Percentiles rank a stretch among this genome's conserved stretches.
Conservation (phyloP, 768 basidiomycete species). For the Lentinula aciculospora region DNA sequence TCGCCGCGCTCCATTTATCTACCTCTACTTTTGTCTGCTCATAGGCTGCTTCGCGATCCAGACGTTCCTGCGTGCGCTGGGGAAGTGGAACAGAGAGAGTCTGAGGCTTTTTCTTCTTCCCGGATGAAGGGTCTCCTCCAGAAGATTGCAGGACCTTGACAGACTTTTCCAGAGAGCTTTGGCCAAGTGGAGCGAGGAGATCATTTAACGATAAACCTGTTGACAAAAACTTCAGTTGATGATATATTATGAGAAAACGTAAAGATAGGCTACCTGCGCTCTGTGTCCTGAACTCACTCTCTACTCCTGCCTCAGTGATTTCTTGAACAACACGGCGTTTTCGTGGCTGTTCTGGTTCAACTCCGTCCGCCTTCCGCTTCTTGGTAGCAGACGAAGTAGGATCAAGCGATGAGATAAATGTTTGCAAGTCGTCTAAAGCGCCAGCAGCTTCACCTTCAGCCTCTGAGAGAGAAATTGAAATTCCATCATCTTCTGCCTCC, state of each 20-base stretch:
- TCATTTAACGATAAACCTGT: constrained; percentile 66
- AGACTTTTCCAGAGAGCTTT: constrained; percentile 64
- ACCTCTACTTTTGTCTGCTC: constrained; percentile 90
- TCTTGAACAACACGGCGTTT: constrained; percentile 67
- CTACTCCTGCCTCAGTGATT: constrained; percentile 71
- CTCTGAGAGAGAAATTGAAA: constrained; percentile 41
- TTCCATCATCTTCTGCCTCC: constrained; percentile 41
- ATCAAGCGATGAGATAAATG: constrained; percentile 67
- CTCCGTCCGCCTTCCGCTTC: constrained; percentile 67
- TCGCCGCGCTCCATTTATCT: constrained; percentile 88
- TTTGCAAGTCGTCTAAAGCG: constrained; percentile 64
- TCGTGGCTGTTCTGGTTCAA: constrained; percentile 24
- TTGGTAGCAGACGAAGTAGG: constrained; percentile 31
- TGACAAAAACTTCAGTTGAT: no score
- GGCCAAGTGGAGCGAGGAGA: constrained; percentile 66
- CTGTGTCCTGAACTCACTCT: constrained; percentile 72
- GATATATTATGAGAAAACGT: background rate
- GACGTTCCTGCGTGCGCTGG: constrained; percentile 78
- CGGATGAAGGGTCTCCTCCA: constrained; percentile 31
- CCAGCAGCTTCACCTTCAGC: constrained; percentile 46
- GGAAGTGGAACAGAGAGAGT: constrained; percentile 81
- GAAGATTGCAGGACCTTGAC: constrained; percentile 46
- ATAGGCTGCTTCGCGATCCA: constrained; percentile 92
- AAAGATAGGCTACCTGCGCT: constrained; percentile 33
- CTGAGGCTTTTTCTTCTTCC: constrained; percentile 47